These are phyloP conservation scores for Yamadazyma triangularis DNA, from an alignment of 1,139 yeast genomes.

Conservation along the genomic window DNA sequence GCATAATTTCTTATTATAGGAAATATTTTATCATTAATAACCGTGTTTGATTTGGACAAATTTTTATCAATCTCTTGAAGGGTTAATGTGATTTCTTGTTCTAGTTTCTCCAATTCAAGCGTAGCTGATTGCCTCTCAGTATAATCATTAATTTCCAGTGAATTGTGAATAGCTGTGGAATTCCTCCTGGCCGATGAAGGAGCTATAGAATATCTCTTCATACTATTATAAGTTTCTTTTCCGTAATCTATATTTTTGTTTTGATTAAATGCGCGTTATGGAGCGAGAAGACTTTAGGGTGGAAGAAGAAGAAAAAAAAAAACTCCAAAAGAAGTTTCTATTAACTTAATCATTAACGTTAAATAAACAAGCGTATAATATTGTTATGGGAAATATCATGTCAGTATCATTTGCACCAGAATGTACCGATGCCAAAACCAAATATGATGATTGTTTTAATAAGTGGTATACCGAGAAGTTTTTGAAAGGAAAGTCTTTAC, in stretches of 20 bases:
- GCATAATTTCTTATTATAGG: conserved; percentile 61
- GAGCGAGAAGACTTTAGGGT: too few species aligned
- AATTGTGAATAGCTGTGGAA: conserved; percentile 21
- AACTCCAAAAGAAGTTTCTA: too few species aligned
- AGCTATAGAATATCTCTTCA: conserved; percentile 40
- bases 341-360: too few species aligned
- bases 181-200: conserved; percentile 37
- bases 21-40: conserved; percentile 56
- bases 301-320: too few species aligned
- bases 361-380: too few species aligned
- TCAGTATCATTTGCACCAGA: conserved; percentile 96
- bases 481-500: conserved; percentile 62
- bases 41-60: conserved; percentile 58
- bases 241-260: too few species aligned
- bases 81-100: conserved; percentile 75
- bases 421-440: conserved; percentile 80
- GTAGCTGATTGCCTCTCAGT: conserved; percentile 27
- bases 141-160: conserved; percentile 5
- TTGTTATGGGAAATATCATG: conserved; percentile 71
- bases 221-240: conserved; percentile 8
- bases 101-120: conserved; percentile 65
- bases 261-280: neutral
- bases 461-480: conserved; percentile 93
- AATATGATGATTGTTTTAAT: conserved; percentile 90
- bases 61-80: conserved; percentile 78